Evolutionary conservation across 2,329 filamentous ascomycete species (phyloP), one percentile per base, ranked within the genome.

Genomic region (Aureobasidium sp.): DNA sequence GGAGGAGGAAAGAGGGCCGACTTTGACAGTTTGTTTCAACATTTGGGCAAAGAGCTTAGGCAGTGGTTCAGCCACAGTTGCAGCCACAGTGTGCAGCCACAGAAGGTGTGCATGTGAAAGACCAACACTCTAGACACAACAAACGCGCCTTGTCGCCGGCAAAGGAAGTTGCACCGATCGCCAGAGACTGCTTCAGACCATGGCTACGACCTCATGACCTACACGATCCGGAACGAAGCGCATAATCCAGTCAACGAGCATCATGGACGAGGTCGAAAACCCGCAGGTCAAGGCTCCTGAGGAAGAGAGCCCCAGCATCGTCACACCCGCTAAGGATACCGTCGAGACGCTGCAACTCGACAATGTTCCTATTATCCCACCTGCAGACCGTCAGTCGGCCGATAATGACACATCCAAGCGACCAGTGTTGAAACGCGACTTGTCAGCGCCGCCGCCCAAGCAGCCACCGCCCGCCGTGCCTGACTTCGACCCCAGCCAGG

Each of bases 391-490:
- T 3, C 27, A 25, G 42, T 38, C 58, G 5, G 54, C 31, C 53
- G 29, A 18, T 20, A 42, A 38, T 38, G 36, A 38, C 66, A 40
- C 38, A 13, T 54, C 63, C 36, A 47, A 47, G 31, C 78, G 81
- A 38, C 82, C 80, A 16, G 71, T 73, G 9, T 71, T 83, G 51
- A 75, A 73, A 67, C 77, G 81, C 68, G 80, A 80, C 36, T 74
- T 71, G 56, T 82, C 80, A 13, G 75, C 77, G 20, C 77, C 77
- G 40, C 64, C 66, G 20, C 81, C 82, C 31, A 76, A 79, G 40
- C 80, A 81, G 67, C 80, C 81, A 9, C 65, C 58, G 25, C 79
- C 81, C 36, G 69, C 71, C 29, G 80, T 81, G 29, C 76, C 81
- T 31, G 70, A 74, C 15, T 50, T 53, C 53, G 75, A 77, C 42